A percentile compares a stretch with the other conserved stretches of the same genome.
These are phyloP conservation scores for Citrus mangshanensis DNA, from an alignment of 345 rosid genomes.

Conservation along the genomic window DNA sequence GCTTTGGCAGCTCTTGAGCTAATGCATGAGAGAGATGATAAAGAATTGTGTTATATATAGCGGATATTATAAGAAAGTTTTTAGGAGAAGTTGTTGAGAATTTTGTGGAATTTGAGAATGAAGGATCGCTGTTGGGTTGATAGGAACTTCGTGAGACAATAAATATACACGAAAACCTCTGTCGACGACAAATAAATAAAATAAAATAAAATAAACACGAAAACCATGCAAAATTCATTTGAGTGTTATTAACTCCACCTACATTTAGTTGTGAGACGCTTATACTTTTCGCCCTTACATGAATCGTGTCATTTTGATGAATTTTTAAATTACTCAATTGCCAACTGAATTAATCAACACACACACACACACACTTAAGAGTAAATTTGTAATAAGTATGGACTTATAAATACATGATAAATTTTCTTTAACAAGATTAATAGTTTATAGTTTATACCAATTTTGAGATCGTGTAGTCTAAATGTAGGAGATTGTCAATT, in stretches of 20 bases:
- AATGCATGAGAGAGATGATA: slow-evolving; percentile 10
- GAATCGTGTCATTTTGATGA: neutral
- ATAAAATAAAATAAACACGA: neutral
- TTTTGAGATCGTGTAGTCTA: no score
- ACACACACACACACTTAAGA: neutral
- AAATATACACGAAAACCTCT: slow-evolving; percentile 29
- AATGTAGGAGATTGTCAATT: no score
- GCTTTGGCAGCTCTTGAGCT: neutral
- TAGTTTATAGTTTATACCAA: no score
- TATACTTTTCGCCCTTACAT: neutral
- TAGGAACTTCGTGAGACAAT: slow-evolving; percentile 24
- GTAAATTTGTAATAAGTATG: neutral
- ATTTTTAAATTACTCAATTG: neutral
- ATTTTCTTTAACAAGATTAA: no score
- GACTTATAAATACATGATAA: neutral
- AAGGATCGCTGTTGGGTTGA: slow-evolving; percentile 19
- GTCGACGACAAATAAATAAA: no score
- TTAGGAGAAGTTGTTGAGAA: slow-evolving; percentile 81
- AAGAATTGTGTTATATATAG: slow-evolving; percentile 21
- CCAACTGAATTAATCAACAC: neutral
- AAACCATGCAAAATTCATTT: neutral
- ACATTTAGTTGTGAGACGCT: neutral
- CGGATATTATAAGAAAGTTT: slow-evolving; percentile 27
- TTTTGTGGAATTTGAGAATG: neutral
- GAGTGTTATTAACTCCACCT: neutral